Evolutionary conservation across 306 rosid genomes (phyloP).

Genomic region (Quercus bicolor): DNA sequence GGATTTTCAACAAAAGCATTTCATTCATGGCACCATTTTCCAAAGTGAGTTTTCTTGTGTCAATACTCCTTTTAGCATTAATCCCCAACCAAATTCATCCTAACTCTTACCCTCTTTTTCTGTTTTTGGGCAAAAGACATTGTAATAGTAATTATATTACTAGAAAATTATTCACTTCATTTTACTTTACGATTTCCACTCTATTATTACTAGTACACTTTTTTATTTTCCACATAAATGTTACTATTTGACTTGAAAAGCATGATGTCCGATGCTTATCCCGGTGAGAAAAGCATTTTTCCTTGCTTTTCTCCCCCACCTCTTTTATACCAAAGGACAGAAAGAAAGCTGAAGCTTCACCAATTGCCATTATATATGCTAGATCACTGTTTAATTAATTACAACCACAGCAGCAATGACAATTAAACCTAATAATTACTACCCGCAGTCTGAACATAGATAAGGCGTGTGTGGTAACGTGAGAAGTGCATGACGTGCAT

Average conservation of each 20-base stretch:
- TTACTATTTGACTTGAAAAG: slow-evolving; percentile 50
- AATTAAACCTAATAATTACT: too few relatives aligned
- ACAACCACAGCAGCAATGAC: too few relatives aligned
- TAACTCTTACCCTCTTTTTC: neutral
- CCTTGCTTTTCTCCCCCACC: slow-evolving; percentile 26
- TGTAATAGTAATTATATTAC: neutral
- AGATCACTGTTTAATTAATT: neutral
- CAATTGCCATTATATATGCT: neutral
- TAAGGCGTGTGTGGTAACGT: slow-evolving; percentile 21
- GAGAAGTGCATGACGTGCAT: slow-evolving; percentile 64
- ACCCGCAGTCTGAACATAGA: too few relatives aligned
- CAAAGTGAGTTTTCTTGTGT: neutral
- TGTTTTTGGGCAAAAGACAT: neutral
- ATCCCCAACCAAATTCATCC: neutral
- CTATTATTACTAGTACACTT: slow-evolving; percentile 26
- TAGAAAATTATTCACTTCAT: neutral
- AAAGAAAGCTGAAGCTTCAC: slow-evolving; percentile 9
- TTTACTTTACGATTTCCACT: neutral
- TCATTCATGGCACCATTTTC: neutral
- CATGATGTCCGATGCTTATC: slow-evolving; percentile 38
- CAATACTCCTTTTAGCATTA: neutral
- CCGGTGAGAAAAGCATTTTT: slow-evolving; percentile 44
- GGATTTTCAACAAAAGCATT: neutral
- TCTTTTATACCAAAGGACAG: slow-evolving; percentile 31
- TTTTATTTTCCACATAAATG: slow-evolving; percentile 26